These are phyloP conservation scores for Dionaea muscipula DNA, from an alignment of 179 eudicot species.

Conservation along the genomic window DNA sequence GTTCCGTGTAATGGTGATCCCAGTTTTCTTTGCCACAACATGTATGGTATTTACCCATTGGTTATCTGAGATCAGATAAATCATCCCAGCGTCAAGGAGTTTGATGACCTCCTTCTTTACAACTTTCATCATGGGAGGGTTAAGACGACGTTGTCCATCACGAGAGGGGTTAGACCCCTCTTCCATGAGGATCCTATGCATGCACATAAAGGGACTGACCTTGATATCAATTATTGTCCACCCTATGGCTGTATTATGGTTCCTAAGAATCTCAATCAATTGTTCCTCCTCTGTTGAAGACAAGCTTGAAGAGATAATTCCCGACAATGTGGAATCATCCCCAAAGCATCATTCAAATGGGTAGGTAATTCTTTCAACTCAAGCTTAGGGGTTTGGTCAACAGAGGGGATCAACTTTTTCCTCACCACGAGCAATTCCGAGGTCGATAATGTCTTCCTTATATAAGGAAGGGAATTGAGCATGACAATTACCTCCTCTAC, in stretches of 20 bases:
- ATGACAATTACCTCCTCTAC: too few relatives aligned
- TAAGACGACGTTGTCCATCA: neutral
- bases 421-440: too few relatives aligned
- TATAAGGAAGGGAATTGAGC: too few relatives aligned
- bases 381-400: too few relatives aligned
- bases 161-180: neutral
- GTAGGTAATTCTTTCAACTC: too few relatives aligned
- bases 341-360: too few relatives aligned
- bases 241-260: neutral
- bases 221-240: neutral
- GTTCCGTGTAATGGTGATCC: neutral
- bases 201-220: slow-evolving; percentile 1
- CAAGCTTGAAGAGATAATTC: too few relatives aligned
- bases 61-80: neutral
- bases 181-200: neutral
- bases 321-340: too few relatives aligned
- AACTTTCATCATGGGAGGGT: neutral
- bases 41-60: neutral
- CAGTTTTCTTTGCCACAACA: neutral
- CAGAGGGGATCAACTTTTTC: too few relatives aligned
- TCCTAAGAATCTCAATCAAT: too few relatives aligned
- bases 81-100: neutral
- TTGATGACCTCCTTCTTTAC: neutral
- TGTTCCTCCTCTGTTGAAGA: too few relatives aligned
- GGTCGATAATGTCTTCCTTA: too few relatives aligned